Evolutionary conservation across 192 early-diverging fungal species (phyloP), one percentile per base, ranked within the genome.

Genomic region (Chytriomyces sp.): DNA sequence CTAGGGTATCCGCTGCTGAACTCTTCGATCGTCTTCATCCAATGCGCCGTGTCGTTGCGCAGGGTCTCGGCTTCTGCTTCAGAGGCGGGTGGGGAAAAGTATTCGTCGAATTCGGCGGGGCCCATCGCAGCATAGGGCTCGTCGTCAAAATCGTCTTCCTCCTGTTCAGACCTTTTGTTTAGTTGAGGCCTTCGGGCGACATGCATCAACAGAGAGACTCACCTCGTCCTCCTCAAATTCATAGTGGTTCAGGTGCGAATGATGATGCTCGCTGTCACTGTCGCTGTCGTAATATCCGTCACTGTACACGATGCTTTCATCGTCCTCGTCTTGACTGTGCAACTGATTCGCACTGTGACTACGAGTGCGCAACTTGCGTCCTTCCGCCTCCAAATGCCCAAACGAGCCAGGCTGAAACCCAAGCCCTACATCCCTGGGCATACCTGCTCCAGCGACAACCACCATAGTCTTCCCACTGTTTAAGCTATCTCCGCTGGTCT

Each of bases 151-250:
- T 19, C 33, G 66, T 68, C 66, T 32, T 68, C 44, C 44, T 49
- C 44, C n/a, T n/a, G n/a, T n/a, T n/a, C n/a, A n/a, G n/a, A n/a
- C n/a, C n/a, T n/a, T n/a, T n/a, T n/a, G n/a, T n/a, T n/a, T n/a
- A n/a, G n/a, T n/a, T n/a, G n/a, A n/a, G n/a, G n/a, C n/a, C n/a
- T n/a, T n/a, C n/a, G n/a, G n/a, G n/a, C n/a, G n/a, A n/a, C n/a
- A n/a, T n/a, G n/a, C n/a, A n/a, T n/a, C n/a, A n/a, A n/a, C n/a
- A n/a, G n/a, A n/a, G n/a, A n/a, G n/a, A n/a, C n/a, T n/a, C n/a
- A n/a, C n/a, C 3, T 40, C 66, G 40, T 68, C 66, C 19, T 68
- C 66, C 6, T 40, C 54, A 56, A 56, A 68, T 55, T 68, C 66
- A 52, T 53, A 68, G 44, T 28, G 7, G 14, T 1, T 10, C 6